Evolutionary conservation across 2,329 filamentous ascomycete species (phyloP), one percentile per base, ranked within the genome.

Genomic region (Cladobotryum mycophilum): DNA sequence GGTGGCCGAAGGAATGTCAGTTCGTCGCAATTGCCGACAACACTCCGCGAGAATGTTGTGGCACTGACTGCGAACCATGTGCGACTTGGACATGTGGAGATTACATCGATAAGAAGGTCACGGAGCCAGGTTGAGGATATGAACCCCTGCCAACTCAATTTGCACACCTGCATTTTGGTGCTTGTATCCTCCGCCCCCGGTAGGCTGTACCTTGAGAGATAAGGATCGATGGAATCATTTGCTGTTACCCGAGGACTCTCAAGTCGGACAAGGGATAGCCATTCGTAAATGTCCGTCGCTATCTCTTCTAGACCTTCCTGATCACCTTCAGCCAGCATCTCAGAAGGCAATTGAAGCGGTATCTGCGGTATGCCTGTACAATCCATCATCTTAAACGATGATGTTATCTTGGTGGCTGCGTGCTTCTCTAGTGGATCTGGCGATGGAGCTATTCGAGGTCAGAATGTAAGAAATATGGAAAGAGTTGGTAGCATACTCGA

Each of bases 231-330:
- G 5, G 61, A 63, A 64, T 91, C 86, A 9, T 62, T 64, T 3
- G 68, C 64, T 11, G 67, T 60, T 15, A 91, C 63, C 20, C 87
- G 75, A n/a, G 84, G 81, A 50, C 86, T 89, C 9, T 74, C 69
- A 1, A 90, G 72, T 11, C 78, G 75, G 5, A 85, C 64, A n/a
- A 95, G 68, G 2, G 83, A 83, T 1, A 92, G 62, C 84, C 86
- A 93, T 67, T 93, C 88, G 56, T 90, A 82, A 12, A 85, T 62
- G 15, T 84, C 81, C 0, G 77, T 73, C 1, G 80, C 78, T 53
- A 76, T 76, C 18, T 89, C 82, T 52, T 86, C 81, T 35, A 88
- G 72, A 7, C 79, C 76, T 40, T 72, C 69, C 47, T 68, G 65
- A 37, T 73, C 72, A 35, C 68, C 58, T 2, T 63, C 55, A 43